Evolutionary conservation across 2,329 filamentous ascomycete genomes (phyloP).

Genomic region (Tolypocladium inflatum): DNA sequence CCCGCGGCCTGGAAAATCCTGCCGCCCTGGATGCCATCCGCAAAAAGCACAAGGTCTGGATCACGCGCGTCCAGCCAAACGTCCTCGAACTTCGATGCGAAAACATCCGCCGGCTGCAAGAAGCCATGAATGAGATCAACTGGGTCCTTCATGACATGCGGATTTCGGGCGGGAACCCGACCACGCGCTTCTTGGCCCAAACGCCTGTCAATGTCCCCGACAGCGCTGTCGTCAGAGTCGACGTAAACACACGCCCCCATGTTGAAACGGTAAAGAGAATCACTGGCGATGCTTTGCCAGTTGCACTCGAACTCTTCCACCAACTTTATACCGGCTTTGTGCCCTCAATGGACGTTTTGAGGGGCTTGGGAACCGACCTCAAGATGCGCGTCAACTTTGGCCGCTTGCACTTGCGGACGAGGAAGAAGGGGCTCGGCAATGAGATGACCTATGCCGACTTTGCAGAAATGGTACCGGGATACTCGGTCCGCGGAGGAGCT

Average conservation of each 20-base stretch:
- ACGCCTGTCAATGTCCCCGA: conserved; percentile 6
- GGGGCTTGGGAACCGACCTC: conserved; percentile 13
- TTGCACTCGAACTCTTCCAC: conserved; percentile 4
- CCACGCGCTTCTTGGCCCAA: conserved; percentile 18
- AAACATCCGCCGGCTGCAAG: conserved; percentile 12
- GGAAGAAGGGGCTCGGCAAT: conserved; percentile 13
- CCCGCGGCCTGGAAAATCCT: conserved; percentile 13
- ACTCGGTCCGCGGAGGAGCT: conserved; percentile 19
- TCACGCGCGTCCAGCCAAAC: conserved; percentile 13
- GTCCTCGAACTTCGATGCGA: conserved; percentile 16
- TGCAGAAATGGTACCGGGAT: conserved; percentile 13
- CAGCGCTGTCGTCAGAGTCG: conserved; percentile 10
- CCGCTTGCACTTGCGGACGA: conserved; percentile 13
- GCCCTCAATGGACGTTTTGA: conserved; percentile 13
- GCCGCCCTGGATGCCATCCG: conserved; percentile 17
- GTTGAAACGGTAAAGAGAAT: not conserved
- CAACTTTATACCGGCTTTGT: conserved; percentile 11
- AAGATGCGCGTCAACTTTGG: conserved; percentile 24
- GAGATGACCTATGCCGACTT: conserved; percentile 15
- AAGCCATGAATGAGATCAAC: conserved; percentile 19
- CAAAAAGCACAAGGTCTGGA: conserved; percentile 19
- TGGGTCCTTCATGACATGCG: conserved; percentile 22
- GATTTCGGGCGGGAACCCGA: conserved; percentile 13
- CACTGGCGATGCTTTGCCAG: not conserved
- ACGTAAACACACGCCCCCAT: conserved; percentile 14